These are phyloP conservation scores for Ogataea wickerhamii DNA, from an alignment of 805 yeast species.

Conservation along the genomic window DNA sequence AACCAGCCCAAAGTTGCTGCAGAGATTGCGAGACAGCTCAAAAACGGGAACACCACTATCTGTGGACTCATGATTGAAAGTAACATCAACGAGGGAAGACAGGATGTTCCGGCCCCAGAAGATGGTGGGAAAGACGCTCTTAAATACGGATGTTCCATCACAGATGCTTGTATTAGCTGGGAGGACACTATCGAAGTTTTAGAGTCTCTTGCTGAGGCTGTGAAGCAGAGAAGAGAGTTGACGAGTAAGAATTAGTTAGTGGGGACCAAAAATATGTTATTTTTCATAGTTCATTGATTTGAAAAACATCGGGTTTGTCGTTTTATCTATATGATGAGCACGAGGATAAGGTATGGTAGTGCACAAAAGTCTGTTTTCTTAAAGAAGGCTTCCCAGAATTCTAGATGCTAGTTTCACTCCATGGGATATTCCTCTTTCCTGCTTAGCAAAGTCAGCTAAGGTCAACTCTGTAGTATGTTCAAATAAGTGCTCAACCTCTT, in stretches of 20 bases:
- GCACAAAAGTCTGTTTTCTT: neutral
- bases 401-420: conserved; percentile 69
- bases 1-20: conserved; percentile 91
- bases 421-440: conserved; percentile 57
- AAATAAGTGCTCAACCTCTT: conserved; percentile 62
- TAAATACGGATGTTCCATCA: conserved; percentile 90
- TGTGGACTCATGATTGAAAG: conserved; percentile 98
- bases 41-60: conserved; percentile 67
- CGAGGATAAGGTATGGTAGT: no score
- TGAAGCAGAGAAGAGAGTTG: conserved; percentile 64
- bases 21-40: conserved; percentile 72
- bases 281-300: neutral
- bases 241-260: neutral
- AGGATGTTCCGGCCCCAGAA: conserved; percentile 69
- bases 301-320: neutral
- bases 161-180: conserved; percentile 97
- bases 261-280: neutral
- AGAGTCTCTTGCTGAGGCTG: conserved; percentile 71
- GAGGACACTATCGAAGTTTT: conserved; percentile 75
- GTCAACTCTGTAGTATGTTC: conserved; percentile 48
- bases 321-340: no score
- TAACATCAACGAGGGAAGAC: conserved; percentile 88
- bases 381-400: conserved; percentile 53
- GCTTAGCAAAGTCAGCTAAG: conserved; percentile 57
- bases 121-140: conserved; percentile 70